Evolutionary conservation across 1,284 basidiomycete species (phyloP), one percentile per base, ranked within the genome.

Genomic region (Farysia itapuensis): DNA sequence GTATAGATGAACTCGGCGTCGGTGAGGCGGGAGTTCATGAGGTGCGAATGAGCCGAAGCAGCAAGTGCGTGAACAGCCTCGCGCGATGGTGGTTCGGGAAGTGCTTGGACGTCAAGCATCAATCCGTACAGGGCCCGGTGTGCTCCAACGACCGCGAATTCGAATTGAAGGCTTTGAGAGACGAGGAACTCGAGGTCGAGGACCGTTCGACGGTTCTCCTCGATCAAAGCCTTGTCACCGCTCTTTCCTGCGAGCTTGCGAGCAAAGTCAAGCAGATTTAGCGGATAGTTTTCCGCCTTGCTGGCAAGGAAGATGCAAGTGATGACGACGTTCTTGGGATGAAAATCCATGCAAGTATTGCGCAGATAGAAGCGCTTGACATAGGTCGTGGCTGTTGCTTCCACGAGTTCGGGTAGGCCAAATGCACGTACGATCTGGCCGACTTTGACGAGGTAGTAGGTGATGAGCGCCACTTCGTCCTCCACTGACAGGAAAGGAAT

Each of bases 281-380:
- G 87, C 1, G 89, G 87, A 65, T 89, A 85, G 74, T 98, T 97
- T 25, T 91, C 94, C 12, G 95, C 95, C 80, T 99, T 99, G 15
- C 91, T 88, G 0, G 94, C 92, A 39, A 99, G 83, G 72, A 95
- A 99, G 26, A 98, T 81, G 23, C 91, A 86, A 2, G 94, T 97
- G 39, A 41, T 46, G 37, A 98, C 97, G 72, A 98, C 90, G 67
- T 89, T 89, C 79, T 95, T 95, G 0, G 94, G 95, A 79, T 98
- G 95, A 85, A 90, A 96, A 75, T 98, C 93, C 92, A 98, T 96
- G 41, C 92, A 90, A 2, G 92, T 96, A 73, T 98, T 98, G 78
- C 89, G 88, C 42, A 98, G 82, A 76, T 98, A 99, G 79, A 99
- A 98, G 4, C 95, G 83, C 77, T 98, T 98, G 61, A 99, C 81